phyloP scores from a whole-genome alignment of 345 rosid genomes.

The Angophora floribunda region DNA sequence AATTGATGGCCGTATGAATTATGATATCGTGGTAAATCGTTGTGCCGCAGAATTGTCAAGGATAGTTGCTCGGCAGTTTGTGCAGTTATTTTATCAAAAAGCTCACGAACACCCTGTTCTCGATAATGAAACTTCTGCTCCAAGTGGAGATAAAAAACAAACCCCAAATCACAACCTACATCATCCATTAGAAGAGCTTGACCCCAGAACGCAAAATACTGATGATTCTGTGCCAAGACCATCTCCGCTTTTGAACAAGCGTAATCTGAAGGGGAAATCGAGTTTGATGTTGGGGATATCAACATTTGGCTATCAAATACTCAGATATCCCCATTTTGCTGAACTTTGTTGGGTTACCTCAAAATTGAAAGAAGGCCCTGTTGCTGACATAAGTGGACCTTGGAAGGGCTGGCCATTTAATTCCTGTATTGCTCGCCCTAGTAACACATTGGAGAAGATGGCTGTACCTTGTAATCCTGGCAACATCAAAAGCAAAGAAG shows the following conservation, averaged over 20 bases:
- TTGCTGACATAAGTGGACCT: constrained; percentile 63
- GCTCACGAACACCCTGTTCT: constrained; percentile 22
- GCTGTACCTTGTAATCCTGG: constrained; percentile 29
- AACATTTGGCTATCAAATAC: constrained; percentile 81
- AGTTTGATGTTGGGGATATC: constrained; percentile 60
- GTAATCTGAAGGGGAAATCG: constrained; percentile 61
- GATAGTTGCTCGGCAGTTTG: constrained; percentile 47
- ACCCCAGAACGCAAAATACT: constrained; percentile 9
- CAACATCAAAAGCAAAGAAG: constrained; percentile 54
- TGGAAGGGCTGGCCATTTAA: constrained; percentile 98
- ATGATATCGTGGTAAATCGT: constrained; percentile 44
- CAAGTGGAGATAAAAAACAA: constrained; percentile 7
- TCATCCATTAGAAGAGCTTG: constrained; percentile 15
- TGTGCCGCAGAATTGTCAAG: constrained; percentile 62
- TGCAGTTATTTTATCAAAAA: constrained; percentile 62
- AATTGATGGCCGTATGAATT: constrained; percentile 38
- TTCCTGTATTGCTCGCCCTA: constrained; percentile 76
- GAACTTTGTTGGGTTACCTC: constrained; percentile 98
- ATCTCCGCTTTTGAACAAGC: constrained; percentile 27
- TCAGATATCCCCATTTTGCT: constrained; percentile 90
- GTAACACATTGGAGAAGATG: constrained; percentile 28
- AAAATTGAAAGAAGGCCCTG: constrained; percentile 89
- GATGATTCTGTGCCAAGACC: constrained; percentile 23
- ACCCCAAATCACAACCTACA: constrained; percentile 3
- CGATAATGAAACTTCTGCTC: constrained; percentile 11